Percentiles rank a stretch among this genome's conserved stretches.
Evolutionary conservation across 2,329 filamentous ascomycete species (phyloP).

Genomic region (Diatrype stigma): DNA sequence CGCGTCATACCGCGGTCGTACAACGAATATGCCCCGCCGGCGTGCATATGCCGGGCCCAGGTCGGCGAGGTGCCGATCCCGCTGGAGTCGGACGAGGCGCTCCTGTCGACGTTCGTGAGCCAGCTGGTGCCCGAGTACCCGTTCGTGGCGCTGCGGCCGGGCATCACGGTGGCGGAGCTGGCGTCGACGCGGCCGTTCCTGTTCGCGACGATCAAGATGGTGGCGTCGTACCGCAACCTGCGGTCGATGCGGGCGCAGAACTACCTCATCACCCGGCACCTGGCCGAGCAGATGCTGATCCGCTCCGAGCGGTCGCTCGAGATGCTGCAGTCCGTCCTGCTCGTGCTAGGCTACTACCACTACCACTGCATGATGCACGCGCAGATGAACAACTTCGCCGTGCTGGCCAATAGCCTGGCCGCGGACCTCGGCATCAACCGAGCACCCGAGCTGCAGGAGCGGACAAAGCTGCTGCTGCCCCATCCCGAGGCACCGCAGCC

Average conservation of each 20-base stretch:
- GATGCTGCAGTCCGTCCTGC: constrained; percentile 43
- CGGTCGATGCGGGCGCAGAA: constrained; percentile 47
- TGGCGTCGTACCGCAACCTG: constrained; percentile 43
- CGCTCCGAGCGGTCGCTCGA: constrained; percentile 47
- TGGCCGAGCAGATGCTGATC: constrained; percentile 46
- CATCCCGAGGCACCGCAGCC: constrained; percentile 32
- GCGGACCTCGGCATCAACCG: constrained; percentile 44
- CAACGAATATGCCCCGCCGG: constrained; percentile 41
- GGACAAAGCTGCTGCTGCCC: constrained; percentile 38
- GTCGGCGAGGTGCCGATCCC: constrained; percentile 34
- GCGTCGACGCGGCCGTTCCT: constrained; percentile 41
- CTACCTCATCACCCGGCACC: constrained; percentile 40
- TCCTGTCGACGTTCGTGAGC: constrained; percentile 41
- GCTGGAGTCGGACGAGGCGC: constrained; percentile 41
- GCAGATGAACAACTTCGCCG: constrained; percentile 48
- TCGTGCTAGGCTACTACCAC: constrained; percentile 49
- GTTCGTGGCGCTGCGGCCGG: constrained; percentile 41
- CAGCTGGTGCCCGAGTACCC: constrained; percentile 41
- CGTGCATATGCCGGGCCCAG: constrained; percentile 44
- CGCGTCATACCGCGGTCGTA: constrained; percentile 37
- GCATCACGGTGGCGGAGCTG: constrained; percentile 33
- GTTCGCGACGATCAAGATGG: constrained; percentile 46
- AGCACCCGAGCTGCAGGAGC: constrained; percentile 36
- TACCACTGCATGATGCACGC: constrained; percentile 51
- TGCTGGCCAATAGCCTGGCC: constrained; percentile 43